A percentile compares a stretch with the other conserved stretches of the same genome.
Conservation (phyloP, 306 rosid species). For the Prunus armeniaca region DNA sequence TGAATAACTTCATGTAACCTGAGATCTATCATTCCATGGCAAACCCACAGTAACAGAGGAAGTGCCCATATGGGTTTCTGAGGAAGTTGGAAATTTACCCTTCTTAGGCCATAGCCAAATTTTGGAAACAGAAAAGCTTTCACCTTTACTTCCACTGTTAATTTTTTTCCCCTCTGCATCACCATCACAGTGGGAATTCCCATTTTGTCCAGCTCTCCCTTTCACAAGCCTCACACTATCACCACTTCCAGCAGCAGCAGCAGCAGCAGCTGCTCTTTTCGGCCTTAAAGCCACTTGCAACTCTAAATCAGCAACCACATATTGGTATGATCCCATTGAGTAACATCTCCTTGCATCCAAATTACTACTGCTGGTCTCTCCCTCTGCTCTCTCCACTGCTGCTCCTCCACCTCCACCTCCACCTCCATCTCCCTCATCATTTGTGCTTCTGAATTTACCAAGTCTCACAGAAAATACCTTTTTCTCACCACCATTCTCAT, state of each 20-base stretch:
- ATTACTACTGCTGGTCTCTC: conserved; percentile 61
- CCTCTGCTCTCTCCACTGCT: conserved; percentile 38
- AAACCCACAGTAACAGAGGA: conserved; percentile 40
- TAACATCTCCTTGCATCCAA: conserved; percentile 85
- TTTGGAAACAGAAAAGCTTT: conserved; percentile 88
- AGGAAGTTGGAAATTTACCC: conserved; percentile 53
- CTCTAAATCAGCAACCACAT: conserved; percentile 83
- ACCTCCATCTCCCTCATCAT: conserved; percentile 36
- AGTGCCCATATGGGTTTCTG: conserved; percentile 42
- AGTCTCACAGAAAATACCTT: conserved; percentile 80
- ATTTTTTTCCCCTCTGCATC: conserved; percentile 67
- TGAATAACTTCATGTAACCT: conserved; percentile 32
- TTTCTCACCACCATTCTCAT: conserved; percentile 53
- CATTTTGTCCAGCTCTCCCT: conserved; percentile 47
- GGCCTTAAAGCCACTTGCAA: conserved; percentile 63
- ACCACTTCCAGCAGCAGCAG: conserved; percentile 14
- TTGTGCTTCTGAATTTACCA: conserved; percentile 71
- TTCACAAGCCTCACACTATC: conserved; percentile 56
- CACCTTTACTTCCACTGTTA: conserved; percentile 70
- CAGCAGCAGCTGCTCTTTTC: conserved; percentile 34
- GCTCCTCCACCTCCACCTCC: neutral
- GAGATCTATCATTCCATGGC: conserved; percentile 54
- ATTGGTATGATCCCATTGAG: conserved; percentile 92
- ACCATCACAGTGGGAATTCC: conserved; percentile 47
- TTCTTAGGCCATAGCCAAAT: conserved; percentile 94